phyloP scores from a whole-genome alignment of 106 monocot species.

The Iris macrosiphon region DNA sequence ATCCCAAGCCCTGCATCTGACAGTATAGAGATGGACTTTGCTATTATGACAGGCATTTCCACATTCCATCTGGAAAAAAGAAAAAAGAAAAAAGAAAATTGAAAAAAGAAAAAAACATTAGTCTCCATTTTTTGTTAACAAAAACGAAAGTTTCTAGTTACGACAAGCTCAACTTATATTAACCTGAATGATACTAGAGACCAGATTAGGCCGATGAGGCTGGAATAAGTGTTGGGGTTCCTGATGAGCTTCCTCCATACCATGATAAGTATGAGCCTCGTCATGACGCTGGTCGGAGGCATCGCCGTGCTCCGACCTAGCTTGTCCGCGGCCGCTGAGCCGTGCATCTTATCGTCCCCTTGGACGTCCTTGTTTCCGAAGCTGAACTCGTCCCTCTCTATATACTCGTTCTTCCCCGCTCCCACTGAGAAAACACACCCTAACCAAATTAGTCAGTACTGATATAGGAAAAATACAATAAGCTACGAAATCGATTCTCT shows the following conservation, averaged over 20 bases:
- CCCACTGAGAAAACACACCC: slow-evolving; percentile 5
- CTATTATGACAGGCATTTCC: slow-evolving; percentile 80
- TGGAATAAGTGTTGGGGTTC: slow-evolving; percentile 95
- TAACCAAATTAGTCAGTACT: neutral
- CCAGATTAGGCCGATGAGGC: slow-evolving; percentile 82
- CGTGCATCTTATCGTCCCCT: slow-evolving; percentile 34
- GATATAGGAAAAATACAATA: neutral
- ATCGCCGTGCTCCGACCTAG: slow-evolving; percentile 22
- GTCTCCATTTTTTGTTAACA: too few species aligned
- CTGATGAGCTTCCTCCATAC: slow-evolving; percentile 97
- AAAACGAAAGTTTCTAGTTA: neutral
- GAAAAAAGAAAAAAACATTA: neutral
- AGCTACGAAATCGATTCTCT: neutral
- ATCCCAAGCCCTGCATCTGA: slow-evolving; percentile 96
- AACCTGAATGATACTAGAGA: slow-evolving; percentile 80
- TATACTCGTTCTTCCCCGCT: slow-evolving; percentile 35
- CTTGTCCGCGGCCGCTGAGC: neutral
- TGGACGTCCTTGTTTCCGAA: too few species aligned
- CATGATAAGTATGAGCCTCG: slow-evolving; percentile 92
- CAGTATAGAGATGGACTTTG: slow-evolving; percentile 83
- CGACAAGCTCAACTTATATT: neutral
- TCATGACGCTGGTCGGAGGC: slow-evolving; percentile 97
- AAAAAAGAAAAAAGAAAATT: neutral
- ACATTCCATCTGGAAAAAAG: slow-evolving; percentile 63
- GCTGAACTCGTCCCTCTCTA: slow-evolving; percentile 76